These are phyloP conservation scores for Stephania japonica DNA, from an alignment of 164 flowering plant species.

Conservation along the genomic window DNA sequence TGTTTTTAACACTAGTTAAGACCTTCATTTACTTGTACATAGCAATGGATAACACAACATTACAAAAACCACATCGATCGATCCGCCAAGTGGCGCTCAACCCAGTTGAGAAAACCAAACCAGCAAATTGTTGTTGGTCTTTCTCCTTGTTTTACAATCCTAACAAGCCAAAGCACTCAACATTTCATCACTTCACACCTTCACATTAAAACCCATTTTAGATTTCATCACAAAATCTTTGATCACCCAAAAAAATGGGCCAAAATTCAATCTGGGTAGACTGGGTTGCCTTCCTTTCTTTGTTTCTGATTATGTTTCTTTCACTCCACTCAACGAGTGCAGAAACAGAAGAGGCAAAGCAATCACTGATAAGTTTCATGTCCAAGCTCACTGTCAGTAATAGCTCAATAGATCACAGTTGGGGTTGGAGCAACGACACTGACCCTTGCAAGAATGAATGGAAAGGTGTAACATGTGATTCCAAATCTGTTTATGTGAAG, in stretches of 20 bases:
- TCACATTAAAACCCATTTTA: background rate
- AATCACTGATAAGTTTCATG: conserved; percentile 27
- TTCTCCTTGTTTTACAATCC: conserved; percentile 17
- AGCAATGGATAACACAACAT: conserved; percentile 4
- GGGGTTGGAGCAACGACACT: conserved; percentile 32
- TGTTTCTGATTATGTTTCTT: conserved; percentile 28
- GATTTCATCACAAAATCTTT: background rate
- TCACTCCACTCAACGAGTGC: conserved; percentile 19
- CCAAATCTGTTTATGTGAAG: conserved; percentile 6
- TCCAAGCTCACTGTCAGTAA: conserved; percentile 17
- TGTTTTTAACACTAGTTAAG: background rate
- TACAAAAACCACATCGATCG: conserved; percentile 18
- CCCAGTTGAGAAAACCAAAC: background rate
- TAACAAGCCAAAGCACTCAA: conserved; percentile 5
- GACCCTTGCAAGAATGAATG: conserved; percentile 41
- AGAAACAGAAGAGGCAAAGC: conserved; percentile 23
- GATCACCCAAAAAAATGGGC: conserved; percentile 19
- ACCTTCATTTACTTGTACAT: background rate
- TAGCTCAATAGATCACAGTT: conserved; percentile 9
- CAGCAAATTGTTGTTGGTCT: conserved; percentile 9
- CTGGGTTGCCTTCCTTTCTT: conserved; percentile 27
- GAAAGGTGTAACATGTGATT: conserved; percentile 30
- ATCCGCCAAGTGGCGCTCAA: conserved; percentile 24
- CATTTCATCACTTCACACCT: conserved; percentile 18
- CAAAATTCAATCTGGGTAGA: conserved; percentile 22